A percentile compares a stretch with the other conserved stretches of the same genome.
Conservation (phyloP, 371 early-diverging fungal species). For the Zopfochytrium polystomum region DNA sequence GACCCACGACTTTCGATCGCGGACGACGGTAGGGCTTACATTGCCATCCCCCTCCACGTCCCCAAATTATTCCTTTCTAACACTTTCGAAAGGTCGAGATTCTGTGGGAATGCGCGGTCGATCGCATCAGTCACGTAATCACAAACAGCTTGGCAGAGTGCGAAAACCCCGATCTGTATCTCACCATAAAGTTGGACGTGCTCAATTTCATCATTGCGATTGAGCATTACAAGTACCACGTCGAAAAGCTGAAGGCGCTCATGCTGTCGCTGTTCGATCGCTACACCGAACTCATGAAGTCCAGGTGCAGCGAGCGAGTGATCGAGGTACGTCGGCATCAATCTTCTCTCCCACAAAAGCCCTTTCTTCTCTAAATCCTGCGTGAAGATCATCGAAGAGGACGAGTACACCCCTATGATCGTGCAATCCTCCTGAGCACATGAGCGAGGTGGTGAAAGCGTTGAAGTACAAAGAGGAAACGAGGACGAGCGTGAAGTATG, state of each 20-base stretch:
- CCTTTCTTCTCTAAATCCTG: too few species aligned
- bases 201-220: neutral
- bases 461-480: constrained; percentile 28
- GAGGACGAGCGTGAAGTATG: constrained; percentile 20
- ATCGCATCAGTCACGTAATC: constrained; percentile 74
- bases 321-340: constrained; percentile 55
- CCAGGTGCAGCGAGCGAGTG: constrained; percentile 65
- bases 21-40: constrained; percentile 59
- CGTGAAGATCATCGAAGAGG: constrained; percentile 74
- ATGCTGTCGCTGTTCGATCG: constrained; percentile 76
- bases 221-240: constrained; percentile 70
- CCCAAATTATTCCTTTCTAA: neutral
- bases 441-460: constrained; percentile 35
- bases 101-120: constrained; percentile 84
- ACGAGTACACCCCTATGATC: constrained; percentile 81
- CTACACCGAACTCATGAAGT: constrained; percentile 74
- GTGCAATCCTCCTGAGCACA: constrained; percentile 67
- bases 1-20: constrained; percentile 88
- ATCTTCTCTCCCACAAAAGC: neutral
- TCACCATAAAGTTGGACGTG: constrained; percentile 60
- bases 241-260: constrained; percentile 65
- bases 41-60: constrained; percentile 3
- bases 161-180: constrained; percentile 71
- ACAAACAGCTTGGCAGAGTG: constrained; percentile 72
- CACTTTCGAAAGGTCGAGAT: constrained; percentile 76